Evolutionary conservation across 2,329 filamentous ascomycete species (phyloP).

Genomic region (Onygena corvina): DNA sequence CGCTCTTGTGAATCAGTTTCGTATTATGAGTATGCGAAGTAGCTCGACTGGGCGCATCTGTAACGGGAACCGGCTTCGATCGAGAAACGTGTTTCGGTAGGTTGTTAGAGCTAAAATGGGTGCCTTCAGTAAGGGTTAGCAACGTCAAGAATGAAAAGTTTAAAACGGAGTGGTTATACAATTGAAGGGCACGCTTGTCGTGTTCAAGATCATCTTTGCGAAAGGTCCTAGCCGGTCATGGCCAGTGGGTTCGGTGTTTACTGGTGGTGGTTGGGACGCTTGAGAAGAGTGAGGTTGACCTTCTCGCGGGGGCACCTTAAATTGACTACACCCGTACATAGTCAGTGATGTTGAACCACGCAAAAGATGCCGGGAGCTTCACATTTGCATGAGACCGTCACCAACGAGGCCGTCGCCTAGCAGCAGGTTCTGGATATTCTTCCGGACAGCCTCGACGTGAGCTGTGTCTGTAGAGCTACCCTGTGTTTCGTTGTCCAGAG

Average conservation of each 20-base stretch:
- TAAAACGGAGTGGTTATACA: conserved; percentile 24
- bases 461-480: conserved; percentile 46
- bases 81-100: conserved; percentile 17
- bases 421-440: conserved; percentile 63
- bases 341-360: neutral
- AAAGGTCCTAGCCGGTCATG: conserved; percentile 38
- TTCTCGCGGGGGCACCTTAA: conserved; percentile 28
- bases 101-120: conserved; percentile 20
- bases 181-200: conserved; percentile 34
- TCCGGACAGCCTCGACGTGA: conserved; percentile 57
- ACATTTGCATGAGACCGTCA: conserved; percentile 11
- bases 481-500: conserved; percentile 58
- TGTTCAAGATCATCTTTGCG: conserved; percentile 42
- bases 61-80: conserved; percentile 15
- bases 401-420: conserved; percentile 1
- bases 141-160: neutral
- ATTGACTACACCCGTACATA: conserved; percentile 26
- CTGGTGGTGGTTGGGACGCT: conserved; percentile 3
- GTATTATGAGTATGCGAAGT: neutral
- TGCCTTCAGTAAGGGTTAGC: conserved; percentile 21
- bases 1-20: neutral
- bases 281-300: conserved; percentile 15
- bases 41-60: conserved; percentile 13
- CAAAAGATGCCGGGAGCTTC: neutral
- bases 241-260: conserved; percentile 19